Evolutionary conservation across 768 basidiomycete species (phyloP).

Genomic region (Lepiota brunneoincarnata): DNA sequence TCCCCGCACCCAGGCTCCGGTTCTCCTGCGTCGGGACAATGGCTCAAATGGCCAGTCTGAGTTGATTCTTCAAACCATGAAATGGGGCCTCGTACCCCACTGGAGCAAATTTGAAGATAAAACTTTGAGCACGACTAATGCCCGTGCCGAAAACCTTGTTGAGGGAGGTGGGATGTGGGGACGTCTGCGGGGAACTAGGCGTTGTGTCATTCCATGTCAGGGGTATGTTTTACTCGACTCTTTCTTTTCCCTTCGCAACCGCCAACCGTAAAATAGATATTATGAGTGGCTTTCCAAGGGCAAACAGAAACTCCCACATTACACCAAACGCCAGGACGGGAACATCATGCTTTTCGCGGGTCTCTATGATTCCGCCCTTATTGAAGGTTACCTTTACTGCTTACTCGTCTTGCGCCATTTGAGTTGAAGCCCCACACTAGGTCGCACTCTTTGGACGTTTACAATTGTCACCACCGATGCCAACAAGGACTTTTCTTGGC

Average conservation of each 20-base stretch:
- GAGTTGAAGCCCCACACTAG: conserved; percentile 28
- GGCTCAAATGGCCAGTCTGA: conserved; percentile 15
- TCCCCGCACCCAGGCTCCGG: conserved; percentile 75
- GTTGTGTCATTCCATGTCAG: conserved; percentile 81
- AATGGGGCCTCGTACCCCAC: conserved; percentile 87
- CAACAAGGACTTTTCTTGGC: conserved; percentile 69
- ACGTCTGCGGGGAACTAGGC: conserved; percentile 72
- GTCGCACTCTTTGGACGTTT: conserved; percentile 70
- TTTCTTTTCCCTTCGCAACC: not conserved
- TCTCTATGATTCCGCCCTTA: conserved; percentile 71
- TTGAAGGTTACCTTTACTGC: conserved; percentile 51
- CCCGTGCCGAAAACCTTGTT: conserved; percentile 77
- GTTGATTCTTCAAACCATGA: conserved; percentile 76
- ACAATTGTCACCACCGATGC: conserved; percentile 86
- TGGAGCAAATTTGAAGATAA: conserved; percentile 77
- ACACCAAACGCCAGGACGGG: conserved; percentile 64
- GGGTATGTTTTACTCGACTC: conserved; percentile 19
- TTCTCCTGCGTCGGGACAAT: conserved; percentile 50
- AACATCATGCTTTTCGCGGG: conserved; percentile 84
- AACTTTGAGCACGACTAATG: conserved; percentile 83
- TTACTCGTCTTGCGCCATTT: not conserved
- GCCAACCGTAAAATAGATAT: conserved; percentile 51
- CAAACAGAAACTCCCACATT: conserved; percentile 78
- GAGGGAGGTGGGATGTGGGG: conserved; percentile 84
- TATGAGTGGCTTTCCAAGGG: conserved; percentile 94